Evolutionary conservation across 2,329 filamentous ascomycete genomes (phyloP).

Genomic region (Chaetomiaceae sp.): DNA sequence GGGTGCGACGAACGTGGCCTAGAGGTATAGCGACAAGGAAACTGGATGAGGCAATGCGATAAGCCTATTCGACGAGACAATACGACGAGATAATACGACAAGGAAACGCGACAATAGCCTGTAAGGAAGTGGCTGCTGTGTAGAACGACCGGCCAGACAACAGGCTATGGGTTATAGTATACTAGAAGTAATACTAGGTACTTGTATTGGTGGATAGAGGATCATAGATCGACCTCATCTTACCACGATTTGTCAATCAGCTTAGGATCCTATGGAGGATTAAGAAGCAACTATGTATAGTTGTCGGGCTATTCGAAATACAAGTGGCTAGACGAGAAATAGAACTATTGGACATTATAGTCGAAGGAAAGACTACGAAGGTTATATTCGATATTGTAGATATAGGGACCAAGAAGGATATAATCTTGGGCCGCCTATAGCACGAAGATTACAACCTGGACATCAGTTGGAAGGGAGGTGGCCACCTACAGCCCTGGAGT

Average conservation of each 20-base stretch:
- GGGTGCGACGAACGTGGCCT: no score
- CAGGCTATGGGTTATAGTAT: neutral
- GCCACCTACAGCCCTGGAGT: conserved; percentile 1
- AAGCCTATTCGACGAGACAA: no score
- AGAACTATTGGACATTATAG: neutral
- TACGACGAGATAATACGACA: no score
- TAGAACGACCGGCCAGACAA: no score
- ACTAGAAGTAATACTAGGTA: neutral
- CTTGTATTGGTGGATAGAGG: neutral
- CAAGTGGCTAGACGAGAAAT: neutral
- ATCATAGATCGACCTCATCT: neutral
- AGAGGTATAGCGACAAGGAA: no score
- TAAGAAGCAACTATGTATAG: neutral
- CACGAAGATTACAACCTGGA: conserved; percentile 4
- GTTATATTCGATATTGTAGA: conserved; percentile 1
- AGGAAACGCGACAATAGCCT: no score
- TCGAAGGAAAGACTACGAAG: neutral
- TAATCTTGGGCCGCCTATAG: conserved; percentile 7
- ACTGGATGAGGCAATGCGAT: no score
- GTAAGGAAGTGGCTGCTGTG: no score
- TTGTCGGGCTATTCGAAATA: neutral
- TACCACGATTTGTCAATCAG: neutral
- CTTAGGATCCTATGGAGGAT: neutral
- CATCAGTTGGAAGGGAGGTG: conserved; percentile 10
- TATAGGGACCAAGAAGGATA: conserved; percentile 2